These are phyloP conservation scores for Talaromyces nanjingensis DNA, from an alignment of 495 filamentous ascomycete species.

Conservation along the genomic window DNA sequence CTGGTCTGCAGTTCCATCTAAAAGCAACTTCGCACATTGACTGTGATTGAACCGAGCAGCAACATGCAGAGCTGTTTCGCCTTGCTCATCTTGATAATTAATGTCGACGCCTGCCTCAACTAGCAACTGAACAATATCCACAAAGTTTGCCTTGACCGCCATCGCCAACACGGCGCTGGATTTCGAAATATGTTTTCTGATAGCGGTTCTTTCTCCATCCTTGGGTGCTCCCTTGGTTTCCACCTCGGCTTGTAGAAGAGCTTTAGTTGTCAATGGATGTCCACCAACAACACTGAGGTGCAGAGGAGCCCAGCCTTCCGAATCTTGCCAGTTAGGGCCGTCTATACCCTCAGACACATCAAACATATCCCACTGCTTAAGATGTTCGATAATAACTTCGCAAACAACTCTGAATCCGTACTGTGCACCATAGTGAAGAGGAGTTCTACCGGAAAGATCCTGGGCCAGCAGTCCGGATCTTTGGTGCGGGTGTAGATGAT, in stretches of 20 bases:
- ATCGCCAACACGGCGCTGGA: slow-evolving; percentile 87
- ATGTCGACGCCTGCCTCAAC: slow-evolving; percentile 89
- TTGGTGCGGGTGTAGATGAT: slow-evolving; percentile 62
- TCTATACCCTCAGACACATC: slow-evolving; percentile 80
- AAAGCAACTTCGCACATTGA: slow-evolving; percentile 67
- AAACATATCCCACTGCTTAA: slow-evolving; percentile 85
- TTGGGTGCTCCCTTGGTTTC: slow-evolving; percentile 44
- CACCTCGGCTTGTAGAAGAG: slow-evolving; percentile 71
- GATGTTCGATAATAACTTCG: slow-evolving; percentile 75
- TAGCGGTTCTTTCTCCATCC: slow-evolving; percentile 49
- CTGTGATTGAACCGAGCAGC: slow-evolving; percentile 83
- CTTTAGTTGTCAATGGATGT: slow-evolving; percentile 76
- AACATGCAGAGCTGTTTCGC: slow-evolving; percentile 90
- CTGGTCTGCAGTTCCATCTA: slow-evolving; percentile 61
- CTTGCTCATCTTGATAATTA: slow-evolving; percentile 87
- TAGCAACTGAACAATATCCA: slow-evolving; percentile 72
- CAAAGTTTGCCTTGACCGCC: slow-evolving; percentile 78
- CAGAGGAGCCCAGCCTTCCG: slow-evolving; percentile 83
- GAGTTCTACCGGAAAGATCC: slow-evolving; percentile 77
- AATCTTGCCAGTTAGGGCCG: slow-evolving; percentile 78
- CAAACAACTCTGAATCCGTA: slow-evolving; percentile 87
- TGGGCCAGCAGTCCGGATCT: slow-evolving; percentile 56
- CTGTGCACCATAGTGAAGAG: slow-evolving; percentile 92
- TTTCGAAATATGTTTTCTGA: slow-evolving; percentile 64
- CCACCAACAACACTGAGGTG: slow-evolving; percentile 90